Base-by-base conservation (phyloP, 2,329 filamentous ascomycete genomes). In the Dothistroma pini region DNA sequence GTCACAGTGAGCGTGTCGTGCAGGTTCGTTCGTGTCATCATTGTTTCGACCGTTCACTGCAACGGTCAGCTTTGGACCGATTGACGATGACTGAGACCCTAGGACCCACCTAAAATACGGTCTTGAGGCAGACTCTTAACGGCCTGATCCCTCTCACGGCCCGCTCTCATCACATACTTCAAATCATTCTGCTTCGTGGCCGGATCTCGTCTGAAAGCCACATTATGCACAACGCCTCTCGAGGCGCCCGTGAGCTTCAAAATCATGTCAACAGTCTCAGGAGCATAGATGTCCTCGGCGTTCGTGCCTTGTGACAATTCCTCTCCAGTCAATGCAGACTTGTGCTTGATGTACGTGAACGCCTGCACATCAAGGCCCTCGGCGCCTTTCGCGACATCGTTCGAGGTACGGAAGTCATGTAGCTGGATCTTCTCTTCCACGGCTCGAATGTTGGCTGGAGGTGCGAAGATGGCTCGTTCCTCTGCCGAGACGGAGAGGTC, bases 1-100 rank as follows among this genome's bases (percentile, higher is more conserved):
- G 25, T 67, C 65, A 10, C 63, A 58, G 12, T 67, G 65, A 11
- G 60, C 63, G 21, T 63, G 59, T 7, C 65, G 59, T n/a, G 65
- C 61, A 29, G 65, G 65, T 29, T 63, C 63, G 31, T 34, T 62
- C 8, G 32, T 4, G 11, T 31, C 51, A 22, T 57, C 32, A 10
- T 54, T 51, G 21, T 58, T 44, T 31, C 60, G 47, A 16, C 65
- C 65, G 31, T 56, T 63, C 12, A 65, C 65, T 67, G 14, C 34
- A 16, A 1, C 12, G 21, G 16, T 41, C 58, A 54, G 10, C 31
- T 11, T 29, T 29, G 25, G 25, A 31, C 22, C 6, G 29, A 35
- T 32, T 48, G 38, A 34, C 56, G 2, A n/a, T 38, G 10, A 7
- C 21, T 22, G 38, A 21, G 14, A 12, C 32, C 48, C n/a, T 8